Evolutionary conservation across 2,329 filamentous ascomycete species (phyloP), one percentile per base, ranked within the genome.

Genomic region (Whalleya microplaca): DNA sequence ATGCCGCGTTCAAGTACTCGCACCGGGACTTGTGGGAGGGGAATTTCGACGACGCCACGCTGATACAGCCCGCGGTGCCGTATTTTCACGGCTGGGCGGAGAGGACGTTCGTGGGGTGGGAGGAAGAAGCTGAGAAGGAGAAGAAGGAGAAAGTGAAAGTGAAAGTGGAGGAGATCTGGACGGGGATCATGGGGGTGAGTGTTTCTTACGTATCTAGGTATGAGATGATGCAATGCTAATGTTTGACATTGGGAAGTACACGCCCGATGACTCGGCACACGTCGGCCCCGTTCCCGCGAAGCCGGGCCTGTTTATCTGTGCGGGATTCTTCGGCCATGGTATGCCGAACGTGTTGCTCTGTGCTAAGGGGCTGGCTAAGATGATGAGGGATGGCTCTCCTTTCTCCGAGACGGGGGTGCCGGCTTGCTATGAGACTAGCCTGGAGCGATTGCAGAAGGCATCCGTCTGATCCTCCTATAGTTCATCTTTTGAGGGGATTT

Each of bases 41-140:
- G 18, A 78, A 76, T 41, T 71, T 70, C 4, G 76, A 81, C 48
- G 81, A 84, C 62, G 69, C 72, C 4, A 70, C 67, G 3, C 62
- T 78, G 3, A 78, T 84, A n/a, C 71, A 74, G 2, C 58, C 68
- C 0, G 76, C 76, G 0, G 69, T 70, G 32, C 48, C 67, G 21
- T 78, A 82, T 63, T 84, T 81, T 58, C 71, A 78, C 20, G 71
- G 71, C 0, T 80, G 80, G 51, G 82, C 83, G 75, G 76, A 78
- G 56, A 66, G 72, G 4, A 73, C 73, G 46, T 1, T n/a, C n/a
- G n/a, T n/a, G n/a, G 80, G 80, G 0, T 84, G 80, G 81, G 77
- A 81, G 46, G 61, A 74, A 2, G n/a, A n/a, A n/a, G n/a, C n/a
- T n/a, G n/a, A n/a, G n/a, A n/a, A n/a, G n/a, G n/a, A n/a, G n/a